These are phyloP conservation scores for Vaccinium corymbosum DNA, from an alignment of 148 eudicot species.

Conservation along the genomic window DNA sequence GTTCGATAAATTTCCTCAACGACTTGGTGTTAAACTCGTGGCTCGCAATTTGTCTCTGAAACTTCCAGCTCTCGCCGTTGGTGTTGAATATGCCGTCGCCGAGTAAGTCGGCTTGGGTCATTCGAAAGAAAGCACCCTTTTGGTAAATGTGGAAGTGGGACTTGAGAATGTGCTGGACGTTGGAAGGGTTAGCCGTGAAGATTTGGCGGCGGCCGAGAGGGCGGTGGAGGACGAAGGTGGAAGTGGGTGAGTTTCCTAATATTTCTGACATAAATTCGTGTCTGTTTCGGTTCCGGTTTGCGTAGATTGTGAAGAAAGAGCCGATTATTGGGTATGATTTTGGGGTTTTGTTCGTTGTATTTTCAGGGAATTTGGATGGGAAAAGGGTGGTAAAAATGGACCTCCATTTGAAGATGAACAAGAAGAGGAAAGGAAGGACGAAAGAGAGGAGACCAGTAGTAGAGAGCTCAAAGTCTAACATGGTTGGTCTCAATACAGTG, in stretches of 20 bases:
- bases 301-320: slow-evolving; percentile 17
- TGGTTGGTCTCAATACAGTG: neutral
- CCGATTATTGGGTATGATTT: slow-evolving; percentile 31
- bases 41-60: slow-evolving; percentile 3
- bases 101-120: neutral
- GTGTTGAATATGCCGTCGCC: slow-evolving; percentile 9
- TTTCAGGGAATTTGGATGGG: neutral
- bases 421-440: slow-evolving; percentile 11
- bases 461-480: neutral
- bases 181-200: slow-evolving; percentile 28
- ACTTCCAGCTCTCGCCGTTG: slow-evolving; percentile 10
- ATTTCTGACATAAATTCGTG: slow-evolving; percentile 27
- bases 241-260: slow-evolving; percentile 12
- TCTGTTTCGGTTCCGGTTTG: slow-evolving; percentile 6
- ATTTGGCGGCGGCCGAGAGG: slow-evolving; percentile 23
- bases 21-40: slow-evolving; percentile 11
- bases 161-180: slow-evolving; percentile 28
- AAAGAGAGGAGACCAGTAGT: neutral
- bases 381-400: neutral
- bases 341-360: neutral
- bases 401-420: slow-evolving; percentile 11
- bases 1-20: slow-evolving; percentile 2
- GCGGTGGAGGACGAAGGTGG: slow-evolving; percentile 25
- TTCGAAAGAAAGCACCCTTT: slow-evolving; percentile 12
- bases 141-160: slow-evolving; percentile 23